Conservation (phyloP, 2,329 filamentous ascomycete species). For the Aphanoascus verrucosus region DNA sequence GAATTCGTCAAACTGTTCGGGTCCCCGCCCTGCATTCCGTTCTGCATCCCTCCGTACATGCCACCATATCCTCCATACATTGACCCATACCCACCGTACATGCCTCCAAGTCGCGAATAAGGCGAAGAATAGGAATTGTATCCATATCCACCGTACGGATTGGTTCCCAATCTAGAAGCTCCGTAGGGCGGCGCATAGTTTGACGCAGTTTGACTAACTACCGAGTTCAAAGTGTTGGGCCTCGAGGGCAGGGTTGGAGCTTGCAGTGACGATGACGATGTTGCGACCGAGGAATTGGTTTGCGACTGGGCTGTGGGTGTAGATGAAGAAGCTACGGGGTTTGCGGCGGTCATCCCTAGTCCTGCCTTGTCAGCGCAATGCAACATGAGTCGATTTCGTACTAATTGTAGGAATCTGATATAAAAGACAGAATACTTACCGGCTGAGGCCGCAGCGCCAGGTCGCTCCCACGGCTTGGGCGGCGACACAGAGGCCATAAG, state of each 20-base stretch:
- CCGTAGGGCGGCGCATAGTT: conserved; percentile 60
- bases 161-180: conserved; percentile 46
- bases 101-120: conserved; percentile 43
- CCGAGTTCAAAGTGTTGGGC: conserved; percentile 63
- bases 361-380: not conserved
- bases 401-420: not conserved
- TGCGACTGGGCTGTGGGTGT: not conserved
- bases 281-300: conserved; percentile 15
- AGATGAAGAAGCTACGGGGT: not conserved
- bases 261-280: conserved; percentile 36
- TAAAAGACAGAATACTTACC: conserved; percentile 33
- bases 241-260: conserved; percentile 68
- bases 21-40: conserved; percentile 41
- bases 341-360: not conserved
- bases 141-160: conserved; percentile 38
- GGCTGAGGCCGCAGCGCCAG: conserved; percentile 44
- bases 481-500: conserved; percentile 59
- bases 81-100: conserved; percentile 32
- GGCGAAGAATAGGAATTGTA: conserved; percentile 46
- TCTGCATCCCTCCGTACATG: conserved; percentile 36
- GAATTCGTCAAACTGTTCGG: conserved; percentile 90
- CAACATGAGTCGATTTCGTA: not conserved
- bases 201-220: conserved; percentile 80
- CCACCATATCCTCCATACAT: conserved; percentile 40
- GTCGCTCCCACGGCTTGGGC: conserved; percentile 93